These are phyloP conservation scores for Strombidium stylifer DNA, from an alignment of 73 alveolate genomes.

Conservation along the genomic window DNA sequence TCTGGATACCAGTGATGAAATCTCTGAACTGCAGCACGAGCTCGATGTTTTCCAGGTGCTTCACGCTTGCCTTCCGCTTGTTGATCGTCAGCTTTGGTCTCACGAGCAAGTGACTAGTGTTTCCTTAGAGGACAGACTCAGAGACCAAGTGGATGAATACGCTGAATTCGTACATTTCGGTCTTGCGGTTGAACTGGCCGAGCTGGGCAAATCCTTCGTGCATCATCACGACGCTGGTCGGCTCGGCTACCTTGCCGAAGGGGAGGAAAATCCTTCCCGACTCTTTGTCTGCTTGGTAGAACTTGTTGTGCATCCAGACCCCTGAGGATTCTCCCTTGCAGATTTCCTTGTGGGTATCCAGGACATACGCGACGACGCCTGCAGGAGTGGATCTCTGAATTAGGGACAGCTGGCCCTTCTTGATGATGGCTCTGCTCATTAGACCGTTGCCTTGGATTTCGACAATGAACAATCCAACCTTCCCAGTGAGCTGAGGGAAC, in stretches of 20 bases:
- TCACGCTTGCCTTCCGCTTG: slow-evolving; percentile 17
- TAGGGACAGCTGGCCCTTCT: slow-evolving; percentile 75
- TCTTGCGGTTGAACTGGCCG: slow-evolving; percentile 11
- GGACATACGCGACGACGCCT: slow-evolving; percentile 72
- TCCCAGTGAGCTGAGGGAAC: slow-evolving; percentile 60
- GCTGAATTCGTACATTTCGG: slow-evolving; percentile 32
- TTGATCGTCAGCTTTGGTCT: slow-evolving; percentile 41
- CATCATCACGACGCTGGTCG: slow-evolving; percentile 31
- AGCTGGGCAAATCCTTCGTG: slow-evolving; percentile 50
- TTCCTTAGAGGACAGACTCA: slow-evolving; percentile 59
- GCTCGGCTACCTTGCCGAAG: slow-evolving; percentile 28
- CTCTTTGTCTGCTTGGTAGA: slow-evolving; percentile 52
- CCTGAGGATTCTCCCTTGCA: slow-evolving; percentile 78
- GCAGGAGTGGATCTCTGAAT: slow-evolving; percentile 69
- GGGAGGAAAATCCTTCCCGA: slow-evolving; percentile 81
- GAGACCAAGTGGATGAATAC: slow-evolving; percentile 15
- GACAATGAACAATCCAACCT: slow-evolving; percentile 79
- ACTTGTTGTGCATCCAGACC: slow-evolving; percentile 62
- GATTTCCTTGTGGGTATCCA: slow-evolving; percentile 72
- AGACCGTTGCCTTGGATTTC: slow-evolving; percentile 85
- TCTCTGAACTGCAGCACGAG: slow-evolving; percentile 26
- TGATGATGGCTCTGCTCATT: slow-evolving; percentile 79
- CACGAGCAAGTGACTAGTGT: slow-evolving; percentile 32
- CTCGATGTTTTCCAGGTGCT: slow-evolving; percentile 33
- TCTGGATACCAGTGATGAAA: slow-evolving; percentile 25